phyloP scores from a whole-genome alignment of 768 basidiomycete species.

The Antrodiella citrinella region DNA sequence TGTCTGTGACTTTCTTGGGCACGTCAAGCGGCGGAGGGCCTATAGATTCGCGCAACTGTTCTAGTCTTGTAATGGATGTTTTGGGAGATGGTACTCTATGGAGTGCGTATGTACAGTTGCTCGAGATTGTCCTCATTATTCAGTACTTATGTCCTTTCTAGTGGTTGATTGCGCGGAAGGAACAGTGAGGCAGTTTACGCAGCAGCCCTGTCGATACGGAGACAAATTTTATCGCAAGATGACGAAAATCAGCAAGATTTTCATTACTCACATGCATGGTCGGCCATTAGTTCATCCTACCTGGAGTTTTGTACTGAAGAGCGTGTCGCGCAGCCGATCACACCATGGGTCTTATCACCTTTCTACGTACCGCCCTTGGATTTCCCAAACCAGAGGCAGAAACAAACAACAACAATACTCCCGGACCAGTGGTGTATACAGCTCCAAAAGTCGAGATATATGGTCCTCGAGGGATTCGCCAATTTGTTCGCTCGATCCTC shows the following conservation, averaged over 20 bases:
- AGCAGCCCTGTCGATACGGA: conserved; percentile 34
- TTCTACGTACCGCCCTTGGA: conserved; percentile 51
- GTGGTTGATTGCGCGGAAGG: conserved; percentile 86
- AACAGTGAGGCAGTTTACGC: conserved; percentile 58
- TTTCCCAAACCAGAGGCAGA: conserved; percentile 31
- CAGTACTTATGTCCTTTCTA: conserved; percentile 17
- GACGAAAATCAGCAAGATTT: conserved; percentile 54
- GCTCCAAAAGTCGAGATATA: conserved; percentile 57
- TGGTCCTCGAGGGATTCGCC: conserved; percentile 72
- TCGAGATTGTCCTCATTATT: background rate
- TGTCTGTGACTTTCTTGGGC: conserved; percentile 65
- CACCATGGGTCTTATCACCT: conserved; percentile 62
- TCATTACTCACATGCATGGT: conserved; percentile 86
- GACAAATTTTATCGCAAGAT: conserved; percentile 28
- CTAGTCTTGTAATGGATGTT: conserved; percentile 59
- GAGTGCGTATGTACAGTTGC: conserved; percentile 38
- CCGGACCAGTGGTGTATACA: background rate
- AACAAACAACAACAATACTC: background rate
- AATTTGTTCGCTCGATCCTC: conserved; percentile 64
- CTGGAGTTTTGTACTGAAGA: background rate
- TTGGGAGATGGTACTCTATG: conserved; percentile 49
- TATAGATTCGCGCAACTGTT: conserved; percentile 64
- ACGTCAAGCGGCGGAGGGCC: conserved; percentile 77
- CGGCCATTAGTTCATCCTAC: conserved; percentile 9
- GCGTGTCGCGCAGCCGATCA: conserved; percentile 47